Base-by-base conservation (phyloP, 2,329 filamentous ascomycete genomes). In the Cercospora sp. region DNA sequence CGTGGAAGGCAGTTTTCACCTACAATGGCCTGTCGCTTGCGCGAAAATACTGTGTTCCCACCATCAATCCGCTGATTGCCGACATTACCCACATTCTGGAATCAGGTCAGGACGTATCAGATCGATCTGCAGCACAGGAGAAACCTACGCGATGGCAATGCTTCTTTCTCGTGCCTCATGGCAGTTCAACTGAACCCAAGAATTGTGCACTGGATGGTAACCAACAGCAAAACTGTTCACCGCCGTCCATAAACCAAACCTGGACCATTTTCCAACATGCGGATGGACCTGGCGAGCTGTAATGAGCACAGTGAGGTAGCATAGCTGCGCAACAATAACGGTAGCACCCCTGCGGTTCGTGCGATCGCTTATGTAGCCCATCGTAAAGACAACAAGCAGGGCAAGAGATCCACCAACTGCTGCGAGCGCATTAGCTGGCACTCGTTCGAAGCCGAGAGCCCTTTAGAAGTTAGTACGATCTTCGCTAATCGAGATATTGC, bases 201-300 rank as follows among this genome's bases (percentile, higher is more conserved):
- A 80, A 73, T 86, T 86, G 64, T 86, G 83, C 0, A 84, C 79
- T 0, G 84, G 84, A 73, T 86, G 84, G 69, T 86, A 86, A 0
- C 84, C 82, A 8, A 86, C 84, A 0, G 84, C 83, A 42, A 86
- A 81, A 1, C 77, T 77, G 73, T 86, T 86, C 3, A 86, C 79
- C 0, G 78, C 78, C 3, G 84, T 86, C 84, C 84, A 86, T 5
- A 87, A 74, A 0, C 80, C 83, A 77, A 82, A 85, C 10, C 80
- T 79, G 7, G 79, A 80, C 84, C 85, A 86, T 68, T 79, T 82
- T 0, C 81, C 80, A 0, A 83, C 81, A 58, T 80, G 77, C 0
- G 81, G 79, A 63, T 86, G 82, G 0, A 82, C 72, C 5, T 74
- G 74, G 9, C 80, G 78, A 0, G 81, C 73, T 0, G 84, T 74